Base-by-base conservation (phyloP, 1,284 basidiomycete species). In the Dichomitus squalens region DNA sequence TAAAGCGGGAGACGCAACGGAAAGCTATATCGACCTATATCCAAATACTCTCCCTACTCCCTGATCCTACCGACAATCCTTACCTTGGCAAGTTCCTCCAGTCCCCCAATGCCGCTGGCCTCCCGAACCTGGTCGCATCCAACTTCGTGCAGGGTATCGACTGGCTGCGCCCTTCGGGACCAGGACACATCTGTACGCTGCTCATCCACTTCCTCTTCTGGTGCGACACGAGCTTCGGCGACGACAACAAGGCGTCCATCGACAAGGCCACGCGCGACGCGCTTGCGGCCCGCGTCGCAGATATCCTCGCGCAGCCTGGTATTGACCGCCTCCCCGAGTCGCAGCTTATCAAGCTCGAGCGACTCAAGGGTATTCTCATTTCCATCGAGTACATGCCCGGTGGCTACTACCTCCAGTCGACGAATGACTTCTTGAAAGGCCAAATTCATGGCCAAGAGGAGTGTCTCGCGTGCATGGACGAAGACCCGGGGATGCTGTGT, bases 31-130 rank as follows among this genome's bases (percentile, higher is more conserved):
- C 64, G 3, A 57, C 58, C 1, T 52, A 54, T 40, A 63, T 69
- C 39, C 64, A 67, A 31, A 63, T 69, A 16, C 56, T 69, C 43
- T 64, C 66, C 27, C 58, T 68, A 25, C 48, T 69, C 25, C 66
- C 65, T 21, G 66, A 69, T 23, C 68, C 68, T 16, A 60, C 58
- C 49, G 8, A 52, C 14, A 57, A 69, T 41, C 60, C 67, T 7
- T 67, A 69, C 55, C 59, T 66, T 48, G 59, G 68, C 43, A 61
- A 60, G 43, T 66, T 64, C 53, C 55, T 69, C 29, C 49, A 51
- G 36, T 59, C 59, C 38, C 25, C 63, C 25, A 29, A 33, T 8
- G 38, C 36, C 14, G 40, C 40, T 7, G 64, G 57, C 9, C 38
- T 68, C 18, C 63, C 66, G 2, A 67, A 40, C 43, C 54, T 67